phyloP scores from a whole-genome alignment of 2,329 filamentous ascomycete genomes.

The Lachnellula suecica region DNA sequence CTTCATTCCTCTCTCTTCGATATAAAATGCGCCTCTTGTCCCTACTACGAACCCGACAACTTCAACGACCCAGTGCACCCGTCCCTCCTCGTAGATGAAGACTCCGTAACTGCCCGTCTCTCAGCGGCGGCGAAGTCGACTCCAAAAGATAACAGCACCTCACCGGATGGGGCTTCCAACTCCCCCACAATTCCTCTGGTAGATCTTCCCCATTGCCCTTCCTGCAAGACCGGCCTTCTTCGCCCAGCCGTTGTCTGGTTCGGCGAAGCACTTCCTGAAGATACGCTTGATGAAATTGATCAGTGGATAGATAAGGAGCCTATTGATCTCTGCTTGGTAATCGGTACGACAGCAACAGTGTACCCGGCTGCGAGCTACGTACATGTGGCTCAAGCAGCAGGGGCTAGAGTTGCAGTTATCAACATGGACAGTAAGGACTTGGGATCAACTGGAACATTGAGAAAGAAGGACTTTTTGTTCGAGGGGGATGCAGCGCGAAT shows the following conservation, averaged over 20 bases:
- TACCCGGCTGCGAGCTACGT: constrained; percentile 80
- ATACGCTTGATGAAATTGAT: constrained; percentile 62
- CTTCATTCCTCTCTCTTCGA: constrained; percentile 84
- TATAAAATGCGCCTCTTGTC: constrained; percentile 76
- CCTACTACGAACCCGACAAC: constrained; percentile 65
- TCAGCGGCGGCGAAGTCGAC: constrained; percentile 28
- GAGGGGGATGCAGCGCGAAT: constrained; percentile 55
- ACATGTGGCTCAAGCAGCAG: constrained; percentile 55
- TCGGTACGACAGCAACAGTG: constrained; percentile 81
- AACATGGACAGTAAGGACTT: constrained; percentile 54
- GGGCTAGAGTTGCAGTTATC: constrained; percentile 73
- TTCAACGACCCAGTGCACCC: constrained; percentile 78
- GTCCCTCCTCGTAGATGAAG: constrained; percentile 56
- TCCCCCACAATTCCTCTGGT: constrained; percentile 7
- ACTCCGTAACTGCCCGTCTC: constrained; percentile 32
- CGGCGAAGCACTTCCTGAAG: constrained; percentile 65
- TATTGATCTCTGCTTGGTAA: constrained; percentile 81
- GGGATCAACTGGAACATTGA: constrained; percentile 23
- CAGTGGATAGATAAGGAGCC: constrained; percentile 56
- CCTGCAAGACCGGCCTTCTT: constrained; percentile 49
- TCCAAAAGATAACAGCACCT: constrained; percentile 9
- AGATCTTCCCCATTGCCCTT: constrained; percentile 69
- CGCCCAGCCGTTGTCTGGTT: constrained; percentile 93
- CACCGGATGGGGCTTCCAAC: constrained; percentile 8
- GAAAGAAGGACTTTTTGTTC: constrained; percentile 55